These are phyloP conservation scores for Iris pallida DNA, from an alignment of 116 monocot species.

Conservation along the genomic window DNA sequence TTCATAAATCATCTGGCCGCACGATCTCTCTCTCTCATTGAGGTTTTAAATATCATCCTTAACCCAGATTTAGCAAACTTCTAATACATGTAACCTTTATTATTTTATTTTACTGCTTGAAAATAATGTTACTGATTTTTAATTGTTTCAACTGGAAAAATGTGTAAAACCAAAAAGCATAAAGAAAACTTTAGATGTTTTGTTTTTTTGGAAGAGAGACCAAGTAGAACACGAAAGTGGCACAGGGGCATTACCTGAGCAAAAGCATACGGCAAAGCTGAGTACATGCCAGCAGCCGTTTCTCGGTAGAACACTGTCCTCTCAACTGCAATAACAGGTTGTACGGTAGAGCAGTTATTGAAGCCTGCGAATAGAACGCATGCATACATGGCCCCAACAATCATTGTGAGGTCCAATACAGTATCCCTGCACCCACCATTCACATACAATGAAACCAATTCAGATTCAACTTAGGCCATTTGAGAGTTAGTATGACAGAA, in stretches of 20 bases:
- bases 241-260: constrained; percentile 12
- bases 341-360: constrained; percentile 23
- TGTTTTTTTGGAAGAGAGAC: background rate
- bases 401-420: constrained; percentile 9
- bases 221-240: background rate
- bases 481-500: background rate
- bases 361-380: constrained; percentile 18
- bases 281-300: constrained; percentile 23
- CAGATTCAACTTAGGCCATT: background rate
- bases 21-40: too few relatives aligned
- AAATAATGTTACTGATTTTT: too few relatives aligned
- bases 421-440: constrained; percentile 15
- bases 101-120: too few relatives aligned
- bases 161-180: background rate
- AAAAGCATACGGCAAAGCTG: constrained; percentile 5
- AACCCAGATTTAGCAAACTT: too few relatives aligned
- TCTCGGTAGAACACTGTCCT: constrained; percentile 33
- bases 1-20: too few relatives aligned
- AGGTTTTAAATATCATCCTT: too few relatives aligned
- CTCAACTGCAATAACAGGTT: constrained; percentile 19
- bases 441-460: background rate
- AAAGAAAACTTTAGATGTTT: background rate
- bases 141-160: background rate
- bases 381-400: constrained; percentile 22
- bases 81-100: too few relatives aligned